These are phyloP conservation scores for Suhomyces tanzawaensis DNA, from an alignment of 805 yeast genomes.

Conservation along the genomic window DNA sequence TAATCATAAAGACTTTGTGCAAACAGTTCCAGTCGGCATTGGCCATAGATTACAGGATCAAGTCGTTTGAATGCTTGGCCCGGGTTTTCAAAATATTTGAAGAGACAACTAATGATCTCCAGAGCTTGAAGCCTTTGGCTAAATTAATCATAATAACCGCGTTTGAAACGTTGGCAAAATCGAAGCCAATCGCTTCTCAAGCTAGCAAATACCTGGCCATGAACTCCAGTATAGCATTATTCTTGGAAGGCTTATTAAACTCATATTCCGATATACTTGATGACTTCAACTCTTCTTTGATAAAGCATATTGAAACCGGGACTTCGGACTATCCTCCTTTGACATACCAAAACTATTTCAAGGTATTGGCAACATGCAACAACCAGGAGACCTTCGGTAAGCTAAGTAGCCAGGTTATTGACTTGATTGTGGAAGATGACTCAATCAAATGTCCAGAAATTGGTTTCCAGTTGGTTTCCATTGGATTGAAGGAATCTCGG, in stretches of 20 bases:
- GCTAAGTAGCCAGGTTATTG: neutral
- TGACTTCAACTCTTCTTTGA: neutral
- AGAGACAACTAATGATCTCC: neutral
- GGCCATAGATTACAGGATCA: conserved; percentile 16
- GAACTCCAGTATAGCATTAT: neutral
- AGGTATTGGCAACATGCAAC: neutral
- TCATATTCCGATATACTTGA: neutral
- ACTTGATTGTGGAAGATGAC: conserved; percentile 7
- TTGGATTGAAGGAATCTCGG: conserved; percentile 4
- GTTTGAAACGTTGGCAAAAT: conserved; percentile 10
- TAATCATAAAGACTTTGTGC: conserved; percentile 15
- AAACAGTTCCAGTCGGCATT: conserved; percentile 15
- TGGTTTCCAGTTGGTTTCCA: conserved; percentile 7
- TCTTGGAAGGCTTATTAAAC: neutral
- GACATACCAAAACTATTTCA: conserved; percentile 12
- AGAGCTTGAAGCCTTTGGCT: neutral
- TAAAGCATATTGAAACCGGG: neutral
- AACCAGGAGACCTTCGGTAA: neutral
- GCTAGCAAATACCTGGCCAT: neutral
- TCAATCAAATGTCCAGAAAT: conserved; percentile 6
- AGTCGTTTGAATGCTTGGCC: conserved; percentile 20
- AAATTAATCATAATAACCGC: conserved; percentile 1
- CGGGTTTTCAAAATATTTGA: conserved; percentile 15
- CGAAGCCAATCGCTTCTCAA: neutral
- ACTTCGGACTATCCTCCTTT: conserved; percentile 6